Evolutionary conservation across 495 filamentous ascomycete species (phyloP), one percentile per base, ranked within the genome.

Genomic region (Pseudomonodictys pantanalensis): DNA sequence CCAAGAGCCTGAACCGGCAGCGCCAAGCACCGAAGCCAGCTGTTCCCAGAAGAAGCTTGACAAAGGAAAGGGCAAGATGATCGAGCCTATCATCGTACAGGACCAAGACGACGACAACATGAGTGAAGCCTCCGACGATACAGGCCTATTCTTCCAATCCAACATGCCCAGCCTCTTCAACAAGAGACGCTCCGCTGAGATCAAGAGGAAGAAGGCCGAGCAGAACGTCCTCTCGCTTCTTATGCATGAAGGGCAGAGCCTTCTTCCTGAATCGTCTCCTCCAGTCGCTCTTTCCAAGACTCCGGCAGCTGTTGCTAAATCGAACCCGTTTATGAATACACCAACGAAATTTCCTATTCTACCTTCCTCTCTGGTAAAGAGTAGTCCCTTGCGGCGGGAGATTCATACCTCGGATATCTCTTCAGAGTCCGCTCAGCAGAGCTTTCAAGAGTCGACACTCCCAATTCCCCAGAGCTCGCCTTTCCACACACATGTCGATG

Each of bases 111-210:
- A 56, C 10, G 30, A 50, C 33, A 53, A 48, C 28, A 42, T 48
- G n/a, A 68, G 63, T 29, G 71, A 68, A 20, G 67, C 53, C 23
- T 65, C 65, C 17, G 68, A 63, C 20, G 70, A 74, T 53, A 73
- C 67, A 7, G 72, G 72, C 11, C 44, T 72, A 23, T 73, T 72
- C 58, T 74, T 68, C 59, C 69, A 71, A 44, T 48, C 44, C 17
- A 70, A 72, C 41, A 39, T 69, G 24, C 68, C 72, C 0, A 46
- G 43, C 30, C 48, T 69, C 38, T 72, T 58, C 65, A 62, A 57
- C 29, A 58, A 33, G 18, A 52, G 30, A 33, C 35, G 20, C 8
- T 49, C 43, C 1, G 8, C 15, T 45, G 30, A 39, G 29, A n/a
- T 23, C 11, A 25, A 20, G 23, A 30, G 29, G 23, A 41, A 33